These are phyloP conservation scores for Cordyceps javanica DNA, from an alignment of 2,329 filamentous ascomycete genomes.

Conservation along the genomic window DNA sequence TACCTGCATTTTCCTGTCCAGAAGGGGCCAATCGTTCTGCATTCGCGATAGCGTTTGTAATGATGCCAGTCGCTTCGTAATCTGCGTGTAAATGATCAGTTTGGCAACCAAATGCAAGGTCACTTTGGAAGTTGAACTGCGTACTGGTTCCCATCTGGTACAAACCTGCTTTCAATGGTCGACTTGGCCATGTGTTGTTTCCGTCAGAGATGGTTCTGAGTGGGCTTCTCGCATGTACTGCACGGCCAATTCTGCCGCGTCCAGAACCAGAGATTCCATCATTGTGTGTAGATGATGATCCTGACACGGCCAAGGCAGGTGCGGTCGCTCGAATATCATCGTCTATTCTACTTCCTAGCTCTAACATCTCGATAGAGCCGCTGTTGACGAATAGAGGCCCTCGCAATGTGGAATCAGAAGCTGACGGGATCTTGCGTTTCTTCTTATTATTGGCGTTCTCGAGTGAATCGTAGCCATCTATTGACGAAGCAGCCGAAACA, in stretches of 20 bases:
- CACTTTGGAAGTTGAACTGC: background rate
- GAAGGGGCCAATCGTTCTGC: conserved; percentile 63
- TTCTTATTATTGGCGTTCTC: conserved; percentile 99
- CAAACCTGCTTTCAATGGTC: conserved; percentile 37
- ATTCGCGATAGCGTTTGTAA: conserved; percentile 86
- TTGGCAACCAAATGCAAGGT: background rate
- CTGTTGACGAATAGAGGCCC: conserved; percentile 20
- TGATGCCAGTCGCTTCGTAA: conserved; percentile 65
- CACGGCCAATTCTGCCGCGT: conserved; percentile 73
- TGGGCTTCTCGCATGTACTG: conserved; percentile 54
- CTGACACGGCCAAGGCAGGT: conserved; percentile 27
- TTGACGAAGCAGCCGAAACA: conserved; percentile 63
- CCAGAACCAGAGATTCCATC: conserved; percentile 76
- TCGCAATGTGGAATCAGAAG: conserved; percentile 56
- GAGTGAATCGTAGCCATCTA: conserved; percentile 92
- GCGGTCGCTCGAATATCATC: conserved; percentile 21
- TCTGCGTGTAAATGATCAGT: conserved; percentile 13
- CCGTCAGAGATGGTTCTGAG: conserved; percentile 55
- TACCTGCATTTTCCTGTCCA: conserved; percentile 61
- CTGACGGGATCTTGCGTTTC: conserved; percentile 94
- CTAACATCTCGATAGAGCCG: background rate
- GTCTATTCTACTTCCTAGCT: conserved; percentile 15
- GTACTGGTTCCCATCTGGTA: background rate
- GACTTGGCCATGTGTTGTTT: conserved; percentile 48
- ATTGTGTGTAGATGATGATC: conserved; percentile 45